These are phyloP conservation scores for Pythium sukuiense DNA, from an alignment of 352 stramenopile genomes.

Conservation along the genomic window DNA sequence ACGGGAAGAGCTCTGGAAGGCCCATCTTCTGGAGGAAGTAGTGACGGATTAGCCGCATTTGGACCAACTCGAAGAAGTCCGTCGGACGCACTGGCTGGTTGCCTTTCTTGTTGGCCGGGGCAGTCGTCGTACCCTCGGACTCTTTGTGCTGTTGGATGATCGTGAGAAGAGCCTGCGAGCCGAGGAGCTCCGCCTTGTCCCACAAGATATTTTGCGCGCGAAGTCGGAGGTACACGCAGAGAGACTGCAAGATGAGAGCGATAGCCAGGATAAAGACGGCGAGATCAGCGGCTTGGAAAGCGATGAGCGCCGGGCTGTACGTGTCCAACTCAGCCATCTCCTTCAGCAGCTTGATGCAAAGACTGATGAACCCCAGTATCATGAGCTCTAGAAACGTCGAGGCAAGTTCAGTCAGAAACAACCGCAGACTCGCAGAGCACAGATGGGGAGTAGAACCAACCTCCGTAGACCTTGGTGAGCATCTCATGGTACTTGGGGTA, in stretches of 20 bases:
- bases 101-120: not conserved
- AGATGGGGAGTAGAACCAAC: not conserved
- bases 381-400: conserved; percentile 26
- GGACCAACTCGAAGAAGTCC: conserved; percentile 6
- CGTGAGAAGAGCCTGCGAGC: not conserved
- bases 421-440: not conserved
- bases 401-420: not conserved
- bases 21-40: conserved; percentile 23
- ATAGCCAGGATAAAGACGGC: conserved; percentile 32
- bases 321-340: conserved; percentile 15
- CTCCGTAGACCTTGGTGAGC: conserved; percentile 25
- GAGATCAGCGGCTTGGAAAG: conserved; percentile 39
- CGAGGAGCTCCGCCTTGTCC: conserved; percentile 29
- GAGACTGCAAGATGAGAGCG: conserved; percentile 31
- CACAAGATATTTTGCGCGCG: conserved; percentile 22
- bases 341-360: conserved; percentile 28
- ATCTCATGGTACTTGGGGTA: conserved; percentile 58
- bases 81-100: not conserved
- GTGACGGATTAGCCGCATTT: conserved; percentile 21
- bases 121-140: not conserved
- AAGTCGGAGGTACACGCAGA: conserved; percentile 28
- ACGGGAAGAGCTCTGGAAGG: conserved; percentile 26
- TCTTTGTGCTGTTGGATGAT: conserved; percentile 3
- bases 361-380: conserved; percentile 33
- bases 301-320: conserved; percentile 18